A percentile compares a stretch with the other conserved stretches of the same genome.
Evolutionary conservation across 1,284 basidiomycete genomes (phyloP).

Genomic region (Ganoderma meredithae): DNA sequence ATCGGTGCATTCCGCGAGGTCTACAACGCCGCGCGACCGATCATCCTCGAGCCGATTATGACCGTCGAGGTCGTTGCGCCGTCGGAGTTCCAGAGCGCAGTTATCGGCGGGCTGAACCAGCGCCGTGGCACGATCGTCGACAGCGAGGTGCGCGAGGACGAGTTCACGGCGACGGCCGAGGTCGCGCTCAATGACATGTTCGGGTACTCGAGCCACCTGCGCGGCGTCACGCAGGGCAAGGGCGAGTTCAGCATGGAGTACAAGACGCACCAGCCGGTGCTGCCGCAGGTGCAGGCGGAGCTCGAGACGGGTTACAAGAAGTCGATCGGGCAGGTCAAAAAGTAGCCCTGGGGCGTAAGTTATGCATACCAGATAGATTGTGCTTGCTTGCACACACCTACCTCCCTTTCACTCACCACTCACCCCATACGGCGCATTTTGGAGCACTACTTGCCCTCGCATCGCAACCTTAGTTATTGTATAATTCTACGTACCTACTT

Average conservation of each 20-base stretch:
- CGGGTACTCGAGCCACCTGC: constrained; percentile 91
- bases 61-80: constrained; percentile 97
- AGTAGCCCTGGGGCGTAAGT: constrained; percentile 45
- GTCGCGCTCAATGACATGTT: constrained; percentile 99
- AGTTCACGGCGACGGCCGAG: constrained; percentile 93
- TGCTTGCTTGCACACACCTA: background rate
- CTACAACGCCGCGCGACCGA: constrained; percentile 79
- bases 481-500: constrained; percentile 24
- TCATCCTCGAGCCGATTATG: constrained; percentile 98
- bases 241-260: constrained; percentile 98
- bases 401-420: constrained; percentile 8
- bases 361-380: constrained; percentile 2
- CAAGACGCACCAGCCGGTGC: constrained; percentile 90
- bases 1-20: constrained; percentile 95
- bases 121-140: constrained; percentile 95
- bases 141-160: constrained; percentile 96
- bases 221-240: constrained; percentile 96
- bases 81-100: constrained; percentile 94
- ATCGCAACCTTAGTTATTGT: constrained; percentile 23
- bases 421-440: background rate
- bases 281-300: constrained; percentile 88
- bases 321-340: constrained; percentile 59
- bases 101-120: constrained; percentile 95
- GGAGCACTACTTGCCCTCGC: background rate
- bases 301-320: constrained; percentile 68